phyloP scores from a whole-genome alignment of 2,329 filamentous ascomycete genomes.

The Aureobasidium mangrovei region DNA sequence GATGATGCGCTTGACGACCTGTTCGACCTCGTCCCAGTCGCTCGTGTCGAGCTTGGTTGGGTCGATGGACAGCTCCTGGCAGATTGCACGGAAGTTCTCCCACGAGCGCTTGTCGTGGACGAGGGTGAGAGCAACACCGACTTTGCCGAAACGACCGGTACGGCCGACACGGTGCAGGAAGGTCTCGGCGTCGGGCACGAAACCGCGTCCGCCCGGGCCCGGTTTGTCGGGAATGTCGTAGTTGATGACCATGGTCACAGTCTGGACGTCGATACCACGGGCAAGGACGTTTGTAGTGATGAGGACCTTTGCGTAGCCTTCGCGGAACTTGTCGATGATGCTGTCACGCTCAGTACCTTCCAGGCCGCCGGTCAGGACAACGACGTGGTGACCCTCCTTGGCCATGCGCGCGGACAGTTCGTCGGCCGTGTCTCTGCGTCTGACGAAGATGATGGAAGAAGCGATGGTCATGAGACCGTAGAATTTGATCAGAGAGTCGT shows the following conservation, averaged over 20 bases:
- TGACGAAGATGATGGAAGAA: constrained; percentile 96
- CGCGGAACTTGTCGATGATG: constrained; percentile 79
- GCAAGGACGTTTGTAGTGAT: constrained; percentile 97
- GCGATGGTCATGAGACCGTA: constrained; percentile 95
- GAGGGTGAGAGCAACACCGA: constrained; percentile 92
- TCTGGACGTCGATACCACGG: constrained; percentile 85
- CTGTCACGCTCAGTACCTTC: constrained; percentile 76
- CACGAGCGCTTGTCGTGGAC: constrained; percentile 81
- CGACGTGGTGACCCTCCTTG: constrained; percentile 82
- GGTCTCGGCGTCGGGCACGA: constrained; percentile 64
- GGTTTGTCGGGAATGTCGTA: constrained; percentile 55
- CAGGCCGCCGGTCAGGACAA: constrained; percentile 77
- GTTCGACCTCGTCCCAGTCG: constrained; percentile 88
- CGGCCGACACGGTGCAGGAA: constrained; percentile 97
- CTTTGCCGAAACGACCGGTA: constrained; percentile 91
- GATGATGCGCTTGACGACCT: constrained; percentile 70
- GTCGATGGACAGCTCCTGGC: constrained; percentile 68
- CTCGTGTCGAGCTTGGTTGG: constrained; percentile 72
- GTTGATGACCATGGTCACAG: constrained; percentile 97
- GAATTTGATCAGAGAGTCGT: constrained; percentile 78
- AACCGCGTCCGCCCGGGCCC: constrained; percentile 46
- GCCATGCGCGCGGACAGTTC: constrained; percentile 82
- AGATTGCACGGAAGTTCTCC: constrained; percentile 69
- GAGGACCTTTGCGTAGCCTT: constrained; percentile 82
- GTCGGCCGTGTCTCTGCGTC: constrained; percentile 76